These are phyloP conservation scores for Blastobotrys chiropterorum DNA, from an alignment of 805 yeast species.

Conservation along the genomic window DNA sequence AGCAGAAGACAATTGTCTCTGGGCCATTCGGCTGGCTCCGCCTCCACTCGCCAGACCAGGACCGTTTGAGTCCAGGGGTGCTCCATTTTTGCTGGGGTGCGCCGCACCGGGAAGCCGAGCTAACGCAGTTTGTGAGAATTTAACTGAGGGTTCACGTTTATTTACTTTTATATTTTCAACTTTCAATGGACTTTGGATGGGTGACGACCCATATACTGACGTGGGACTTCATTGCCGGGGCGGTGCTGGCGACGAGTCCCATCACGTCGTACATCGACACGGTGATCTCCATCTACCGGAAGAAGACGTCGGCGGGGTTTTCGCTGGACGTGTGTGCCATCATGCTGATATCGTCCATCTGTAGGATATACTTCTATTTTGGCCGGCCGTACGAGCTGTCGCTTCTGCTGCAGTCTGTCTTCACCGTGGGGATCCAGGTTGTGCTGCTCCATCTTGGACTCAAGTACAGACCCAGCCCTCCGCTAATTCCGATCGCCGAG, in stretches of 20 bases:
- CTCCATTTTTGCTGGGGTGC: no score
- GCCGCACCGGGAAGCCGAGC: neutral
- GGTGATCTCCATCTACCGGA: conserved; percentile 56
- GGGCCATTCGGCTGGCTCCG: no score
- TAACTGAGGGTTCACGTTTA: neutral
- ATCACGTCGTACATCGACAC: conserved; percentile 84
- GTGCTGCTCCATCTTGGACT: conserved; percentile 59
- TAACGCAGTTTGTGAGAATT: no score
- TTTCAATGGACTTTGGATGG: neutral
- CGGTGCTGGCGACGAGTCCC: conserved; percentile 56
- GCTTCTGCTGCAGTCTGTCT: conserved; percentile 65
- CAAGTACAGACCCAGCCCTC: conserved; percentile 23
- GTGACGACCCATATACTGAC: neutral
- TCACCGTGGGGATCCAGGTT: conserved; percentile 79
- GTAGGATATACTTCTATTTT: conserved; percentile 70
- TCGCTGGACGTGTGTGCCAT: conserved; percentile 91
- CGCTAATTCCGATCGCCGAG: conserved; percentile 9
- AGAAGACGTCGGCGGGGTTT: conserved; percentile 68
- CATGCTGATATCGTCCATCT: conserved; percentile 70
- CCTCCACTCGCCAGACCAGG: neutral
- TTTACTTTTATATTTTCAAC: no score
- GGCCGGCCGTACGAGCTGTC: conserved; percentile 79
- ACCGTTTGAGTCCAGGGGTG: no score
- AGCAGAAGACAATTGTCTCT: no score
- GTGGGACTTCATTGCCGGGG: conserved; percentile 2